phyloP scores from a whole-genome alignment of 306 rosid genomes.

The Malus asiatica region DNA sequence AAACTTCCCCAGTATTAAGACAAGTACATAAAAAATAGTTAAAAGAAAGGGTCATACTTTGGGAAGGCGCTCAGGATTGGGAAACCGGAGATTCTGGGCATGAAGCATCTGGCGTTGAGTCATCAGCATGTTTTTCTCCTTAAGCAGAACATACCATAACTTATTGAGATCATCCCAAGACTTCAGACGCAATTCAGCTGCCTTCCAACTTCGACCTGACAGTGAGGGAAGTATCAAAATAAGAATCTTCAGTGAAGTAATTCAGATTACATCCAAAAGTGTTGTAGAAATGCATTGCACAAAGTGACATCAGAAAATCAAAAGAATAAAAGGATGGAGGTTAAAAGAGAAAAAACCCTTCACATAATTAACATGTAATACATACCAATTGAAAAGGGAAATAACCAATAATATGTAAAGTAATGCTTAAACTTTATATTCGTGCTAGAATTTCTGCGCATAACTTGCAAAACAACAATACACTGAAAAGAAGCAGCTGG shows the following conservation, averaged over 20 bases:
- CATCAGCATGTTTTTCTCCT: conserved; percentile 96
- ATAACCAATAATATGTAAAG: not conserved
- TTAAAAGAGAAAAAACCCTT: not conserved
- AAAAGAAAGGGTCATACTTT: conserved; percentile 35
- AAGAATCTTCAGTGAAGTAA: not conserved
- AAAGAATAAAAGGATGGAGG: not conserved
- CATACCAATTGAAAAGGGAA: not conserved
- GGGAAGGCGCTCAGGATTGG: conserved; percentile 84
- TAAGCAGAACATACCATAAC: conserved; percentile 82
- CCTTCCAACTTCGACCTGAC: conserved; percentile 95
- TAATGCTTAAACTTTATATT: not conserved
- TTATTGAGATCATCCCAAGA: conserved; percentile 96
- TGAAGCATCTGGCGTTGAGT: conserved; percentile 96
- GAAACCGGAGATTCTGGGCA: conserved; percentile 75
- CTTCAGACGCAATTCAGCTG: conserved; percentile 73
- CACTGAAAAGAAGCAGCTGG: not conserved
- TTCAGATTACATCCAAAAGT: not conserved
- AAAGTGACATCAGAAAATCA: not conserved
- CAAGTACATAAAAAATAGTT: not conserved
- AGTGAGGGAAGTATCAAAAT: conserved; percentile 3
- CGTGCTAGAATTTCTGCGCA: not conserved
- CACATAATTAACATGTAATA: not conserved
- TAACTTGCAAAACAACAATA: not conserved
- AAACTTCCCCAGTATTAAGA: not conserved
- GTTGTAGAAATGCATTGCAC: not conserved